Conservation (phyloP, 2,329 filamentous ascomycete genomes). For the Chaetomiaceae sp. region DNA sequence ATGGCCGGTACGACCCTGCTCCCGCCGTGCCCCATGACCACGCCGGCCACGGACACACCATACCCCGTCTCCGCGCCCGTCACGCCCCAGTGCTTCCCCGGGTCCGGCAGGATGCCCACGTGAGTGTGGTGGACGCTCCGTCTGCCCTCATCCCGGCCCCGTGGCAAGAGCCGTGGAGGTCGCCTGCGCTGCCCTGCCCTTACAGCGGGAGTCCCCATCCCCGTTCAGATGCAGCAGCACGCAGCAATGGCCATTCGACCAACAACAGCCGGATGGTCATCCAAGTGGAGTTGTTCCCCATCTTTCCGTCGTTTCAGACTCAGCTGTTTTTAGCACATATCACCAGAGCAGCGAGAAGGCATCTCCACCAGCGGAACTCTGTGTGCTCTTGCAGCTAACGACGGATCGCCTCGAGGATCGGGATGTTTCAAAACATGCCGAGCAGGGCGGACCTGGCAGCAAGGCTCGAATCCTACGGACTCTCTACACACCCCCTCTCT, state of each 20-base stretch:
- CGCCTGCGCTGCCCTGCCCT: neutral
- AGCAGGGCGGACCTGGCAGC: conserved; percentile 7
- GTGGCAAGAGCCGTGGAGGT: neutral
- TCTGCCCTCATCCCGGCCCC: neutral
- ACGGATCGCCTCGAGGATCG: conserved; percentile 13
- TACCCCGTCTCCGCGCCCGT: conserved; percentile 3
- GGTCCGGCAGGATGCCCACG: conserved; percentile 11
- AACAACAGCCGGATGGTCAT: neutral
- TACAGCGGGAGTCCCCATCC: neutral
- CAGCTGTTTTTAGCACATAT: conserved; percentile 19
- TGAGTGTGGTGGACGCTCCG: conserved; percentile 1
- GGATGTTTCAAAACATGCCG: conserved; percentile 22
- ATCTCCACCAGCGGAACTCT: conserved; percentile 3
- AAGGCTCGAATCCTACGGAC: conserved; percentile 5
- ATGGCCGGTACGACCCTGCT: neutral
- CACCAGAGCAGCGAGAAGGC: no score
- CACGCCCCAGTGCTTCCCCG: conserved; percentile 6
- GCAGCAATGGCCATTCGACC: no score
- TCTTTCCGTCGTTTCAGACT: conserved; percentile 2
- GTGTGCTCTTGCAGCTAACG: conserved; percentile 9
- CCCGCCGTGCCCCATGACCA: neutral
- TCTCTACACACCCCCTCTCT: neutral
- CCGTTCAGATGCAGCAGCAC: neutral
- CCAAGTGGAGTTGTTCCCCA: neutral
- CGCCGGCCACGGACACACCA: neutral